Base-by-base conservation (phyloP, 2,329 filamentous ascomycete genomes). In the Fusarium sp. region DNA sequence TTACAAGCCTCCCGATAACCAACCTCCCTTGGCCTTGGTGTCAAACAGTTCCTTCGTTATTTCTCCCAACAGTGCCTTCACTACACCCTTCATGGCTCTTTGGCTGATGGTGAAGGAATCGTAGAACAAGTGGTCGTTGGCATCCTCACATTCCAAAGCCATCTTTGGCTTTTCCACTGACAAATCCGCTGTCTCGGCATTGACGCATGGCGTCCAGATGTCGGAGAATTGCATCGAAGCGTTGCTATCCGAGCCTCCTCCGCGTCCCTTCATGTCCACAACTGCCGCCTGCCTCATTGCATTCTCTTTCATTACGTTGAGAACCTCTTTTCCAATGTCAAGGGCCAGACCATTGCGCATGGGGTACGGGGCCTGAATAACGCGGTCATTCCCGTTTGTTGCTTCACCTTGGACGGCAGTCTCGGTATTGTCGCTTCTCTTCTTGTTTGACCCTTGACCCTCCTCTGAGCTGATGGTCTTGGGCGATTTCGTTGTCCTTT, bases 111-210 rank as follows among this genome's bases (percentile, higher is more conserved):
- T 80, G 37, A 84, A 84, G 0, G 76, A 73, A 44, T 82, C 81
- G 70, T 79, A 81, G 68, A 84, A 86, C 3, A 87, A 72, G 56
- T 83, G 80, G 11, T 79, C 73, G 13, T 79, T 71, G 2, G 80
- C 80, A 4, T 70, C 66, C 3, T 76, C 70, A 65, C 84, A 86
- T 23, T 67, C 57, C 15, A 41, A 39, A 7, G 19, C 21, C 6
- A 53, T 37, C 15, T 53, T 49, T 13, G 60, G 35, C 43, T 51
- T 47, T 21, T 67, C 53, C 8, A 66, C 44, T 2, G 53, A 45
- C 11, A 63, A 42, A 33, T 65, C 62, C 19, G 53, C 48, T 8
- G 58, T 66, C 11, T 56, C 47, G 2, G 32, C 54, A 19, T 70
- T 69, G 23, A 78, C 57, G 46, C 82, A 84, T 0, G 82, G 76